Evolutionary conservation across 176 grass and related monocot species (phyloP).

Genomic region (Eragrostis nindensis): DNA sequence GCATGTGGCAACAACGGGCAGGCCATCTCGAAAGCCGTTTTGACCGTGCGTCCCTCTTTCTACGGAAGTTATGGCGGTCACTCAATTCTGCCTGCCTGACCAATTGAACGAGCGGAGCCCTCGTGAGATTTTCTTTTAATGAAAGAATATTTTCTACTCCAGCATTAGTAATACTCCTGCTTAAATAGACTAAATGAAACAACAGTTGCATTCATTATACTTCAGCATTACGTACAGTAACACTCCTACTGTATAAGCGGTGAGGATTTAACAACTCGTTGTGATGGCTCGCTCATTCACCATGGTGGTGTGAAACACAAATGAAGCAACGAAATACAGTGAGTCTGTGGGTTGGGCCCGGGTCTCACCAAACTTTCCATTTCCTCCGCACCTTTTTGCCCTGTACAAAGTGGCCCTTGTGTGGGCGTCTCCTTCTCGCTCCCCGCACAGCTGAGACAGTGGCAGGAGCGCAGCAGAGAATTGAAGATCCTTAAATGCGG

Average conservation of each 20-base stretch:
- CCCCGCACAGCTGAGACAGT: slow-evolving; percentile 22
- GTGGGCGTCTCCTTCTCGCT: slow-evolving; percentile 24
- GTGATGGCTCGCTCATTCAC: too few species aligned
- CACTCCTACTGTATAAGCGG: too few species aligned
- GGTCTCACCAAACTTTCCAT: slow-evolving; percentile 54
- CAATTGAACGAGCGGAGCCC: slow-evolving; percentile 5
- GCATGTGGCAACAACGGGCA: slow-evolving; percentile 32
- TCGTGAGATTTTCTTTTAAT: too few species aligned
- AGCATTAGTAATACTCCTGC: too few species aligned
- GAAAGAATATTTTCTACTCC: too few species aligned
- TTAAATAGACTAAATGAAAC: too few species aligned
- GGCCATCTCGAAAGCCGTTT: slow-evolving; percentile 43
- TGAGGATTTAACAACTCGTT: too few species aligned
- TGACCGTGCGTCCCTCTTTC: slow-evolving; percentile 21
- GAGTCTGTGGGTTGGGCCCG: slow-evolving; percentile 12
- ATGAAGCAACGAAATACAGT: too few species aligned
- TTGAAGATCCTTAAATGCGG: slow-evolving; percentile 79
- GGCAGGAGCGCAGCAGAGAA: slow-evolving; percentile 50
- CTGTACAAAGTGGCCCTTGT: slow-evolving; percentile 44
- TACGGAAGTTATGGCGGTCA: background rate
- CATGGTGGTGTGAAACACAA: too few species aligned
- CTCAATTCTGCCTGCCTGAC: background rate
- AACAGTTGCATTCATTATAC: too few species aligned
- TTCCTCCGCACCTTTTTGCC: slow-evolving; percentile 31
- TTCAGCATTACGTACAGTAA: too few species aligned